Conservation (phyloP, 129 eudicot genomes). For the Cynara cardunculus region DNA sequence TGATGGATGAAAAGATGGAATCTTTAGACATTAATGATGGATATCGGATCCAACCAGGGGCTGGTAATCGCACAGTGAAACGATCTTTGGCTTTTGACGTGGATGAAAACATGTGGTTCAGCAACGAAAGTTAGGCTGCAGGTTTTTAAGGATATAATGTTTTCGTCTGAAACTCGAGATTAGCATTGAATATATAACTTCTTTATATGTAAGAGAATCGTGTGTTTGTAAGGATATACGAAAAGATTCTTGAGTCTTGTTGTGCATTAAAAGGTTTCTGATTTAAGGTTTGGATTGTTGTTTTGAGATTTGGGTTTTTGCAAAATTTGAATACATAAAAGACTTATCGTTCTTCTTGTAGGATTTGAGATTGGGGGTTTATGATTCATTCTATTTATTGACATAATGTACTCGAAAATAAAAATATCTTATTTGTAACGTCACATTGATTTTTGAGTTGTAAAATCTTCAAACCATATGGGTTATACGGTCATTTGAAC, state of each 20-base stretch:
- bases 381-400: too few species aligned
- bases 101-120: neutral
- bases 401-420: too few species aligned
- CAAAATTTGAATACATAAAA: neutral
- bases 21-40: constrained; percentile 26
- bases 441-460: too few species aligned
- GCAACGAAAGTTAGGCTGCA: constrained; percentile 32
- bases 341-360: neutral
- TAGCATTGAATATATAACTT: neutral
- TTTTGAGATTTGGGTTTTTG: neutral
- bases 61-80: neutral
- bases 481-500: too few species aligned
- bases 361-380: too few species aligned
- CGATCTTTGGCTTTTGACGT: constrained; percentile 25
- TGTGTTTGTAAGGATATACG: neutral
- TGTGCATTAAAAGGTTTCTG: neutral
- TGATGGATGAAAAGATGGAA: constrained; percentile 18
- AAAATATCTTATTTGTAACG: too few species aligned
- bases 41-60: constrained; percentile 35
- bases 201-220: neutral
- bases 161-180: constrained; percentile 10
- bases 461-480: too few species aligned
- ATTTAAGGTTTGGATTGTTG: neutral
- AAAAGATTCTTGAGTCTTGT: constrained; percentile 7
- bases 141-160: constrained; percentile 34